A percentile compares a stretch with the other conserved stretches of the same genome.
phyloP scores from a whole-genome alignment of 257 asterid genomes.

The Nicotiana attenuata region DNA sequence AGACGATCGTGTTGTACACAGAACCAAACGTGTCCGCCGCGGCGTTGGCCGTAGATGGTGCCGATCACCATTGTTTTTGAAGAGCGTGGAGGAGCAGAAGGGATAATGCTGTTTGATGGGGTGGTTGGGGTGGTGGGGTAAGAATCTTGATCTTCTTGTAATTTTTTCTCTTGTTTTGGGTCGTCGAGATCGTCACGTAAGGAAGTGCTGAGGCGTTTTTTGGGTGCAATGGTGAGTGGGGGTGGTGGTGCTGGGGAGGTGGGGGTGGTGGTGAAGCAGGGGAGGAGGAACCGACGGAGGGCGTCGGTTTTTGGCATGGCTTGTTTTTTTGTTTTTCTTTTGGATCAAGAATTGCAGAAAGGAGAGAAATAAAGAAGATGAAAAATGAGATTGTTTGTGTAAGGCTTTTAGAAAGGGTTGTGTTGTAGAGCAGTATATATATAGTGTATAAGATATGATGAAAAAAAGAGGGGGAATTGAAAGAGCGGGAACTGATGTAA shows the following conservation, averaged over 20 bases:
- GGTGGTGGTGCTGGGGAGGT: constrained; percentile 38
- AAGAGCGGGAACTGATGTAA: not conserved
- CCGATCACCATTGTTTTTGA: constrained; percentile 91
- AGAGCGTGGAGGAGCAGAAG: constrained; percentile 53
- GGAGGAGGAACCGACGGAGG: constrained; percentile 77
- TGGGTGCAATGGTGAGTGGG: constrained; percentile 32
- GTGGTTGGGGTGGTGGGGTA: constrained; percentile 30
- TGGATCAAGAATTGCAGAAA: not conserved
- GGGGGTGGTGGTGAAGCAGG: constrained; percentile 48
- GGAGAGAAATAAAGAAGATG: not conserved
- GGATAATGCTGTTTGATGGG: constrained; percentile 25
- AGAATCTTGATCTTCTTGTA: constrained; percentile 19
- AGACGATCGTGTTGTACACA: constrained; percentile 81
- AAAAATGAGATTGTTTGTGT: not conserved
- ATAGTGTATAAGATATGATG: not conserved
- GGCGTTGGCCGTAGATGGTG: constrained; percentile 83
- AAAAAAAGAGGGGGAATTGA: not conserved
- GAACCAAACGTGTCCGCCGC: constrained; percentile 88
- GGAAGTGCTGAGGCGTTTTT: constrained; percentile 88
- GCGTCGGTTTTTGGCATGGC: constrained; percentile 63
- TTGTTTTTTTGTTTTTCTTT: not conserved
- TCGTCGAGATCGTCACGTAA: constrained; percentile 71
- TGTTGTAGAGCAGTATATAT: not conserved
- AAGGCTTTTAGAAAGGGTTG: not conserved
- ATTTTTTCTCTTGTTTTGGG: constrained; percentile 11